Evolutionary conservation across 306 rosid genomes (phyloP).

Genomic region (Rosa chinensis): DNA sequence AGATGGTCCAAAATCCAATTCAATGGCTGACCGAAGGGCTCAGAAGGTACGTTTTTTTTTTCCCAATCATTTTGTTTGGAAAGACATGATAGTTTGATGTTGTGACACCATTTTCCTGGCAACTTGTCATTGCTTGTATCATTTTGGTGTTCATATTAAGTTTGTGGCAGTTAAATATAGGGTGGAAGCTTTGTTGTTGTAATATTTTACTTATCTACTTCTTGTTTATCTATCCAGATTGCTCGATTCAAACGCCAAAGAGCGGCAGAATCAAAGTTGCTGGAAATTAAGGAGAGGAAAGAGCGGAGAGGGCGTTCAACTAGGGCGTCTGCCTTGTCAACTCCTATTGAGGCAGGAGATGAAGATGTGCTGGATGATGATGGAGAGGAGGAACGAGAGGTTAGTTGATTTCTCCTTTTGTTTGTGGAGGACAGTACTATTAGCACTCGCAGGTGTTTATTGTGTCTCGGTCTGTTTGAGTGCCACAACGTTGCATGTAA

Average conservation of each 20-base stretch:
- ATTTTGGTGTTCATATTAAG: slow-evolving; percentile 5
- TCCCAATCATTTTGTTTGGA: neutral
- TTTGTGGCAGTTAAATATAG: slow-evolving; percentile 6
- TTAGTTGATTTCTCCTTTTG: slow-evolving; percentile 30
- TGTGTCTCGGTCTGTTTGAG: neutral
- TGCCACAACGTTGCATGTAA: neutral
- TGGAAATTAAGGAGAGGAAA: slow-evolving; percentile 92
- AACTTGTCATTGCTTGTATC: neutral
- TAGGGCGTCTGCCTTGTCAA: slow-evolving; percentile 85
- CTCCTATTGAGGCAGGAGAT: slow-evolving; percentile 92
- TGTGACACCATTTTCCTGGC: neutral
- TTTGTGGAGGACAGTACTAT: neutral
- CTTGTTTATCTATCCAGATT: slow-evolving; percentile 51
- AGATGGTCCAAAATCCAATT: slow-evolving; percentile 43
- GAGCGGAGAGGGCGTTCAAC: slow-evolving; percentile 91
- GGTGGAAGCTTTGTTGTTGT: slow-evolving; percentile 11
- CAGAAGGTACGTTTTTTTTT: slow-evolving; percentile 52
- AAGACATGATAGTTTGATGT: neutral
- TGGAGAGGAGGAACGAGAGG: slow-evolving; percentile 98
- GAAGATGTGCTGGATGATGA: slow-evolving; percentile 88
- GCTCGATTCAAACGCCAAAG: slow-evolving; percentile 78
- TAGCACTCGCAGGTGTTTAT: neutral
- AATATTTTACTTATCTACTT: slow-evolving; percentile 15
- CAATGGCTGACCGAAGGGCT: slow-evolving; percentile 81
- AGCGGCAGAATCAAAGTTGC: slow-evolving; percentile 87